These are phyloP conservation scores for Fusarium penzigii DNA, from an alignment of 2,329 filamentous ascomycete genomes.

Conservation along the genomic window DNA sequence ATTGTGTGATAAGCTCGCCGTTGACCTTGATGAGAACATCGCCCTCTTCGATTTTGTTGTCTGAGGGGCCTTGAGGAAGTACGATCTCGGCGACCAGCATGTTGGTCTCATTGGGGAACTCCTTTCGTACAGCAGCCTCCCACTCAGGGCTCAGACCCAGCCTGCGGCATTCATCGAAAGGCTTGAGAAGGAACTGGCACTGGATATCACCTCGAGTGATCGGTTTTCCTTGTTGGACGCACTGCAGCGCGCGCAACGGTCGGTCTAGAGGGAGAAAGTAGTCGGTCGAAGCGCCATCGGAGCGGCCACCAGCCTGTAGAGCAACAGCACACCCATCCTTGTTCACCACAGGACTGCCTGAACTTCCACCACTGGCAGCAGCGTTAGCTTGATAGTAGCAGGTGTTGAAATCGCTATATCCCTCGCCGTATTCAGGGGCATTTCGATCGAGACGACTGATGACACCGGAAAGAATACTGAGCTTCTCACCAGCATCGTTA, in stretches of 20 bases:
- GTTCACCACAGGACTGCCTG: slow-evolving; percentile 97
- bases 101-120: slow-evolving; percentile 90
- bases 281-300: slow-evolving; percentile 93
- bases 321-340: slow-evolving; percentile 91
- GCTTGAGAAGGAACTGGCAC: slow-evolving; percentile 94
- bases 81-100: slow-evolving; percentile 97
- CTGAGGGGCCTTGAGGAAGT: slow-evolving; percentile 84
- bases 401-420: slow-evolving; percentile 95
- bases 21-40: slow-evolving; percentile 94
- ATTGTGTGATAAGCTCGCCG: slow-evolving; percentile 88
- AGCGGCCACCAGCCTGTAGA: slow-evolving; percentile 88
- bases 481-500: slow-evolving; percentile 97
- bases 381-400: slow-evolving; percentile 98
- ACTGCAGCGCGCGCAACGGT: slow-evolving; percentile 81
- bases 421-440: slow-evolving; percentile 95
- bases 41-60: slow-evolving; percentile 87
- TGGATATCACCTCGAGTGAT: slow-evolving; percentile 96
- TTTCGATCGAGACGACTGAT: slow-evolving; percentile 96
- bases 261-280: slow-evolving; percentile 95
- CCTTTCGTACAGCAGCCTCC: slow-evolving; percentile 80
- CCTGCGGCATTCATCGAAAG: slow-evolving; percentile 93
- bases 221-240: slow-evolving; percentile 72
- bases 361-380: slow-evolving; percentile 93
- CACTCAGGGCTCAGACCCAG: slow-evolving; percentile 82
- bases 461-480: slow-evolving; percentile 95